These are phyloP conservation scores for Alternaria arbusti DNA, from an alignment of 2,329 filamentous ascomycete species.

Conservation along the genomic window DNA sequence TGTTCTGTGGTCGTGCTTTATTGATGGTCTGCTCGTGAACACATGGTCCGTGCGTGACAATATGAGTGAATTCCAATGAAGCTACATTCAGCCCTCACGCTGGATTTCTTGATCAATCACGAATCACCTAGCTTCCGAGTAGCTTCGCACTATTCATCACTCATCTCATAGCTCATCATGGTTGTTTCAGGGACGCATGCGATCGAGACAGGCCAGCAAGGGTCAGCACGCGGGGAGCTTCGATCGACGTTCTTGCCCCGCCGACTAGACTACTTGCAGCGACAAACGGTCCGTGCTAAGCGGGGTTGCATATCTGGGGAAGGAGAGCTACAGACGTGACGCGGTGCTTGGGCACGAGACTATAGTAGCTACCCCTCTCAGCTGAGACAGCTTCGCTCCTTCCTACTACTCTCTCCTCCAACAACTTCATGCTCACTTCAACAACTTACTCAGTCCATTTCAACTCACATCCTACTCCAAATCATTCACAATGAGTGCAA, in stretches of 20 bases:
- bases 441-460: conserved; percentile 23
- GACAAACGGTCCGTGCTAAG: conserved; percentile 24
- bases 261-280: conserved; percentile 20
- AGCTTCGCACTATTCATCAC: not conserved
- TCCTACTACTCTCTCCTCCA: conserved; percentile 24
- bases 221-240: conserved; percentile 12
- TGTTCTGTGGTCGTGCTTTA: not conserved
- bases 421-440: conserved; percentile 23
- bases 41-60: conserved; percentile 4
- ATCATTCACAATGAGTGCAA: conserved; percentile 49
- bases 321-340: conserved; percentile 26
- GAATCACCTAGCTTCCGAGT: not conserved
- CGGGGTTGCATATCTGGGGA: conserved; percentile 36
- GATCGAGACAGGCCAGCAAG: conserved; percentile 16
- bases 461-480: conserved; percentile 21
- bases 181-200: conserved; percentile 19
- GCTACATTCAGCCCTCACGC: not conserved
- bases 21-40: not conserved
- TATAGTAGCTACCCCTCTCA: conserved; percentile 26
- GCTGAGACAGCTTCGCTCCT: conserved; percentile 22
- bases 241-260: conserved; percentile 25
- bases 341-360: conserved; percentile 28
- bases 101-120: not conserved
- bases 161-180: not conserved
- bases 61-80: not conserved